Percentiles rank a stretch among this genome's conserved stretches.
phyloP scores from a whole-genome alignment of 768 basidiomycete species.

The Strobilomyces echinocephalus region DNA sequence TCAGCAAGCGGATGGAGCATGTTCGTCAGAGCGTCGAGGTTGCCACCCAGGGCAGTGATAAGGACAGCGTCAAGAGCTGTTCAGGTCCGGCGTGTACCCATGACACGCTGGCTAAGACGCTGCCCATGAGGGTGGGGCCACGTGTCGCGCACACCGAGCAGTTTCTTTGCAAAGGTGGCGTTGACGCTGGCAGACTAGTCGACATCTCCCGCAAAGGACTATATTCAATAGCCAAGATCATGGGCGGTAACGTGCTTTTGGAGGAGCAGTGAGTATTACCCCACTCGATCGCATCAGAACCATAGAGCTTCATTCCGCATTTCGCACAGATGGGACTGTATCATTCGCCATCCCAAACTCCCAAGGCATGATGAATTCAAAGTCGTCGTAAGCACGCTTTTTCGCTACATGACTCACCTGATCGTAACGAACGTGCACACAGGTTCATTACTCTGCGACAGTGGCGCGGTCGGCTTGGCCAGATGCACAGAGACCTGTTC shows the following conservation, averaged over 20 bases:
- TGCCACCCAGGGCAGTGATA: slow-evolving; percentile 19
- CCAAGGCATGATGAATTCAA: slow-evolving; percentile 31
- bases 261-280: slow-evolving; percentile 32
- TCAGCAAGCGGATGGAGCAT: slow-evolving; percentile 18
- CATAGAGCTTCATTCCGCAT: slow-evolving; percentile 11
- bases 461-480: slow-evolving; percentile 33
- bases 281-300: slow-evolving; percentile 14
- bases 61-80: slow-evolving; percentile 29
- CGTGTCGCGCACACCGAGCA: slow-evolving; percentile 34
- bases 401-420: slow-evolving; percentile 6
- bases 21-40: slow-evolving; percentile 19
- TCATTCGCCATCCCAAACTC: slow-evolving; percentile 29
- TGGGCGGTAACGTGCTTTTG: slow-evolving; percentile 36
- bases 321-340: slow-evolving; percentile 34
- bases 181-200: slow-evolving; percentile 33
- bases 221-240: slow-evolving; percentile 29
- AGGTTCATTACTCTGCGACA: slow-evolving; percentile 34
- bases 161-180: slow-evolving; percentile 34
- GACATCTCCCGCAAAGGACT: slow-evolving; percentile 31
- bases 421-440: slow-evolving; percentile 11
- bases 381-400: slow-evolving; percentile 27
- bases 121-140: slow-evolving; percentile 27
- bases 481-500: slow-evolving; percentile 36
- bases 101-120: slow-evolving; percentile 17
- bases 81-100: slow-evolving; percentile 32